Percentiles rank a stretch among this genome's conserved stretches.
phyloP scores from a whole-genome alignment of 1,284 basidiomycete genomes.

The Heterobasidion irregulare region DNA sequence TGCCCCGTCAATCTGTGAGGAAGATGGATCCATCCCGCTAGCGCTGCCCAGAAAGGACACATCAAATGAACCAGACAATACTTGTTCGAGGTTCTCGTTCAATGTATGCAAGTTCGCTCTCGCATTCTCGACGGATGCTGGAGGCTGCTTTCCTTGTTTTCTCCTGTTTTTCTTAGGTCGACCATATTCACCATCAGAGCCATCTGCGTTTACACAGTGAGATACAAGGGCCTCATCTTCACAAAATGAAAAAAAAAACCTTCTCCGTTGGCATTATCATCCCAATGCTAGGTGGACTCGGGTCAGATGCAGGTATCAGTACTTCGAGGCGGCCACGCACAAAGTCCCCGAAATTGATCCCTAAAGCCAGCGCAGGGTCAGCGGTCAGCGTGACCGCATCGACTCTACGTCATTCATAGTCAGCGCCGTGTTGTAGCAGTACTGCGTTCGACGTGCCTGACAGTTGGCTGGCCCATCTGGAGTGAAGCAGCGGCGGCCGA shows the following conservation, averaged over 20 bases:
- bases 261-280: conserved; percentile 43
- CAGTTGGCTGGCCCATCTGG: conserved; percentile 61
- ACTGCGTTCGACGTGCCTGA: conserved; percentile 35
- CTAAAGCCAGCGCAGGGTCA: conserved; percentile 43
- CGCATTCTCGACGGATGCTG: conserved; percentile 28
- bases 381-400: conserved; percentile 50
- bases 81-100: conserved; percentile 57
- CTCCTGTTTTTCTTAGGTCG: conserved; percentile 29
- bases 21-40: conserved; percentile 33
- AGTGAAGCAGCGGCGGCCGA: conserved; percentile 37
- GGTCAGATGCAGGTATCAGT: neutral
- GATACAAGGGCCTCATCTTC: neutral
- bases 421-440: neutral
- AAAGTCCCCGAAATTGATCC: conserved; percentile 59
- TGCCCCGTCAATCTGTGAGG: conserved; percentile 45
- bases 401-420: conserved; percentile 27
- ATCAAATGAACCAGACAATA: conserved; percentile 60
- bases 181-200: conserved; percentile 39
- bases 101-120: conserved; percentile 54
- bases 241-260: neutral
- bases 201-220: conserved; percentile 16
- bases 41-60: conserved; percentile 38
- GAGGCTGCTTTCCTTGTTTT: conserved; percentile 19
- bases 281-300: conserved; percentile 43
- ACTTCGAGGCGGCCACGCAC: conserved; percentile 32